These are phyloP conservation scores for Globisporangium ultimum DNA, from an alignment of 352 stramenopile species.

Conservation along the genomic window DNA sequence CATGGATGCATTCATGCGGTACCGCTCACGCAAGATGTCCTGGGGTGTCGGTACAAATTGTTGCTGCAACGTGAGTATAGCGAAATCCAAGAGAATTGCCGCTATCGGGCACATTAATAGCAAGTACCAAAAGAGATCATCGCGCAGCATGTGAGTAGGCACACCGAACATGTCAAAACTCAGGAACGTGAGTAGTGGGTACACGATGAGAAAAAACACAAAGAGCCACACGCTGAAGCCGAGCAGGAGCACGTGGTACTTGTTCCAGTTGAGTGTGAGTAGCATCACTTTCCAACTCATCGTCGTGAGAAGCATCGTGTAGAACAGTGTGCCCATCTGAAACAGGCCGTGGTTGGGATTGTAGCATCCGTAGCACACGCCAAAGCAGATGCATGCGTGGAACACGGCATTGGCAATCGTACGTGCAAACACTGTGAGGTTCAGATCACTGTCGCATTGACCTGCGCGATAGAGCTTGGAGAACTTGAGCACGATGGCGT, in stretches of 20 bases:
- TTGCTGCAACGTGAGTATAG: slow-evolving; percentile 31
- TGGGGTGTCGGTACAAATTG: slow-evolving; percentile 50
- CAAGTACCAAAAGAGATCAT: slow-evolving; percentile 54
- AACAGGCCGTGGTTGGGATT: slow-evolving; percentile 39
- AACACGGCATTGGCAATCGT: slow-evolving; percentile 51
- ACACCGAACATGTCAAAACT: slow-evolving; percentile 68
- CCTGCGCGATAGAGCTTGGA: slow-evolving; percentile 50
- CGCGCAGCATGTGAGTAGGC: slow-evolving; percentile 29
- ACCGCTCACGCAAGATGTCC: slow-evolving; percentile 61
- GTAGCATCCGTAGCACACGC: slow-evolving; percentile 38
- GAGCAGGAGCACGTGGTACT: slow-evolving; percentile 50
- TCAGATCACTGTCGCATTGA: slow-evolving; percentile 58
- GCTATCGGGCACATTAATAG: slow-evolving; percentile 47
- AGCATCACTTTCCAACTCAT: slow-evolving; percentile 75
- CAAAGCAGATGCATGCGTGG: slow-evolving; percentile 59
- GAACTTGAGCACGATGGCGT: slow-evolving; percentile 39
- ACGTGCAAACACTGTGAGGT: slow-evolving; percentile 44
- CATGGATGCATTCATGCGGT: slow-evolving; percentile 16
- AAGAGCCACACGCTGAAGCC: slow-evolving; percentile 56
- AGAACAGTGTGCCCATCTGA: slow-evolving; percentile 59
- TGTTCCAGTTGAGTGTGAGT: slow-evolving; percentile 61
- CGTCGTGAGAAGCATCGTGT: slow-evolving; percentile 54
- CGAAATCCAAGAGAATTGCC: slow-evolving; percentile 42
- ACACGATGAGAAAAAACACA: slow-evolving; percentile 62
- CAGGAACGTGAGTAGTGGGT: slow-evolving; percentile 65